A percentile compares a stretch with the other conserved stretches of the same genome.
These are phyloP conservation scores for Mortierella alpina DNA, from an alignment of 192 early-diverging fungal species.

Conservation along the genomic window DNA sequence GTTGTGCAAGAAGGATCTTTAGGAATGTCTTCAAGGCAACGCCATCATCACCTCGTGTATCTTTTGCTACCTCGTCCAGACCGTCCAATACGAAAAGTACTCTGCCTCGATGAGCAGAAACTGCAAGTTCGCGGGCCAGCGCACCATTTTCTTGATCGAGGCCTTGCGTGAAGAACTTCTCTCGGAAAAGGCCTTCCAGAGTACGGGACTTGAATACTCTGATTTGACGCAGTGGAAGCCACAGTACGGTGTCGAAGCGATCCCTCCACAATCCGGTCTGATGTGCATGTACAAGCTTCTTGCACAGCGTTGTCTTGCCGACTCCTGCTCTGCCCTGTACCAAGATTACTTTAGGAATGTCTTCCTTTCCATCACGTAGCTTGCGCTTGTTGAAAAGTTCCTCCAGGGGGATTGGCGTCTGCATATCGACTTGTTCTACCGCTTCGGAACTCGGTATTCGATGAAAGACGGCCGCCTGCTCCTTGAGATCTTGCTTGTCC, in stretches of 20 bases:
- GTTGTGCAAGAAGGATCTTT: neutral
- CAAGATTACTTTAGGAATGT: constrained; percentile 3
- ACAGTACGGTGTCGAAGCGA: constrained; percentile 8
- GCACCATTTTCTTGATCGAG: neutral
- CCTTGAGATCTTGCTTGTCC: constrained; percentile 7
- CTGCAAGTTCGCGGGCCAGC: neutral
- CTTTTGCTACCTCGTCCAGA: constrained; percentile 1
- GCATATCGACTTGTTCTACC: neutral
- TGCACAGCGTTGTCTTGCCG: constrained; percentile 21
- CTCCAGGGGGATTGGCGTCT: constrained; percentile 1
- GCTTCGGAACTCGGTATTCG: constrained; percentile 6
- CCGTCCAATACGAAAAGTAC: constrained; percentile 13
- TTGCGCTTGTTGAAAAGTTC: constrained; percentile 10
- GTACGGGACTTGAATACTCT: neutral
- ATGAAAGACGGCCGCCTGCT: constrained; percentile 12
- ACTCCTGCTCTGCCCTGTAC: constrained; percentile 16
- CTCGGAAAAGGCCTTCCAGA: constrained; percentile 4
- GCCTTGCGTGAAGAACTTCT: neutral
- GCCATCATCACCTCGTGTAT: neutral
- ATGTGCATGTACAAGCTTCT: constrained; percentile 8
- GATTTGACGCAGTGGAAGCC: constrained; percentile 13
- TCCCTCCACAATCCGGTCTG: constrained; percentile 4
- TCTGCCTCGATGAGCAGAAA: neutral
- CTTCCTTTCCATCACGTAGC: constrained; percentile 8
- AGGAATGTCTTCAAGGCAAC: neutral